Conservation (phyloP, 2,329 filamentous ascomycete species). For the Paradendryphiella salina region DNA sequence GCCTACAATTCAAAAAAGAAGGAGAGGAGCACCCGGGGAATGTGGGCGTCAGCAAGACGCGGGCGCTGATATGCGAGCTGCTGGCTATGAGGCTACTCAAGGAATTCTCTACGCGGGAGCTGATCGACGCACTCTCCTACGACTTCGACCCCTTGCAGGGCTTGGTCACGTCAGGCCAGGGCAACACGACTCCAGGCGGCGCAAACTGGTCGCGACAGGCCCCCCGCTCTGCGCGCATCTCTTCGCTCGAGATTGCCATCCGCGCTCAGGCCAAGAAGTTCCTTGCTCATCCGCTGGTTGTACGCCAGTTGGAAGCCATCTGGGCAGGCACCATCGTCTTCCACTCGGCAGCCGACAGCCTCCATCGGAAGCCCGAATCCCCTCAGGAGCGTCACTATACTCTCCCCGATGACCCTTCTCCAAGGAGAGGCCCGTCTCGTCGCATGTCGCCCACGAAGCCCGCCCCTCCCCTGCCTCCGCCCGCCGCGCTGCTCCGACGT, state of each 20-base stretch:
- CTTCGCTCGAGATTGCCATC: conserved; percentile 90
- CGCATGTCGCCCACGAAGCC: conserved; percentile 32
- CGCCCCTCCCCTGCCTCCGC: conserved; percentile 27
- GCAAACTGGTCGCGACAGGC: conserved; percentile 30
- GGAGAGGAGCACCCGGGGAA: conserved; percentile 79
- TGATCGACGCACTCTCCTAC: conserved; percentile 93
- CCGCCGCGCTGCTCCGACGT: conserved; percentile 59
- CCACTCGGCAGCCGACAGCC: conserved; percentile 80
- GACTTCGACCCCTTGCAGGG: conserved; percentile 94
- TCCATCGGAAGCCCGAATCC: conserved; percentile 66
- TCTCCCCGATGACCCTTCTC: conserved; percentile 32
- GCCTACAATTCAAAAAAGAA: conserved; percentile 89
- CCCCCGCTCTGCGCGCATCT: conserved; percentile 71
- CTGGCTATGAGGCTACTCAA: conserved; percentile 86
- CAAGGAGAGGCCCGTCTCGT: conserved; percentile 37
- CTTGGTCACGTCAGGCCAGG: conserved; percentile 57
- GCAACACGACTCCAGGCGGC: conserved; percentile 30
- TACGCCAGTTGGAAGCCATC: conserved; percentile 94
- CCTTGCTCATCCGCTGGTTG: conserved; percentile 84
- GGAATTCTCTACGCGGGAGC: conserved; percentile 84
- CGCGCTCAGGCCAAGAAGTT: conserved; percentile 91
- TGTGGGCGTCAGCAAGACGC: conserved; percentile 78
- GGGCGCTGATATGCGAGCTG: conserved; percentile 87
- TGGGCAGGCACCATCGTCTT: conserved; percentile 97
- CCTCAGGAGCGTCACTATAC: conserved; percentile 28